Evolutionary conservation across 768 basidiomycete species (phyloP).

Genomic region (Auriscalpium vulgare): DNA sequence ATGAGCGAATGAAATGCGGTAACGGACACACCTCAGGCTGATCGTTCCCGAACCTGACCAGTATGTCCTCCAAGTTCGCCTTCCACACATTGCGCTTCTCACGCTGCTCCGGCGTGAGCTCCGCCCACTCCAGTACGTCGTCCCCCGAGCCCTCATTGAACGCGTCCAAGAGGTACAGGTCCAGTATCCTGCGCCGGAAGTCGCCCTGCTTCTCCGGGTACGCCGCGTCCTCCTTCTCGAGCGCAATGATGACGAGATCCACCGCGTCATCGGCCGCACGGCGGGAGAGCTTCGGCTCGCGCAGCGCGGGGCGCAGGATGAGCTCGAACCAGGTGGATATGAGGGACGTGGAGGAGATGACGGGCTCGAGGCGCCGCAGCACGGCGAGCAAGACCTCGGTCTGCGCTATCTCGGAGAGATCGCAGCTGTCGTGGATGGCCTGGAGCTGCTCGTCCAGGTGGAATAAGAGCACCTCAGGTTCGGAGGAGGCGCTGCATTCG

Average conservation of each 20-base stretch:
- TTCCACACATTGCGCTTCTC: constrained; percentile 64
- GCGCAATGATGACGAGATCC: constrained; percentile 58
- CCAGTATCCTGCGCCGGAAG: constrained; percentile 63
- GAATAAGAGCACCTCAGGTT: constrained; percentile 34
- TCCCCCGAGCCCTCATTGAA: constrained; percentile 67
- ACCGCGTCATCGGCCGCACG: constrained; percentile 57
- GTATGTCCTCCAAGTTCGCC: constrained; percentile 66
- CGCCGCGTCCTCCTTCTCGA: constrained; percentile 38
- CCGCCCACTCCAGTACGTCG: constrained; percentile 71
- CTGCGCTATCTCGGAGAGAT: constrained; percentile 55
- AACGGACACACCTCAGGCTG: constrained; percentile 52
- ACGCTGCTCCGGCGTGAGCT: constrained; percentile 53
- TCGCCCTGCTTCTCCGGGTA: constrained; percentile 46
- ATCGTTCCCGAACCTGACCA: constrained; percentile 56
- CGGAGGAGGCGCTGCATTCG: constrained; percentile 39
- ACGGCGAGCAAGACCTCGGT: constrained; percentile 61
- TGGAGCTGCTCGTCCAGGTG: constrained; percentile 65
- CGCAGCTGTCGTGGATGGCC: constrained; percentile 51
- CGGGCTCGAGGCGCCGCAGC: constrained; percentile 51
- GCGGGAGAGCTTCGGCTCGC: constrained; percentile 61
- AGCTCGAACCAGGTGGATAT: constrained; percentile 80
- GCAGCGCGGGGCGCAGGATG: constrained; percentile 67
- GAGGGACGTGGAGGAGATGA: constrained; percentile 56
- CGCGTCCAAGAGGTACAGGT: constrained; percentile 71
- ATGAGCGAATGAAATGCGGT: neutral